These are phyloP conservation scores for Phaseolus lunatus DNA, from an alignment of 306 rosid genomes.

Conservation along the genomic window DNA sequence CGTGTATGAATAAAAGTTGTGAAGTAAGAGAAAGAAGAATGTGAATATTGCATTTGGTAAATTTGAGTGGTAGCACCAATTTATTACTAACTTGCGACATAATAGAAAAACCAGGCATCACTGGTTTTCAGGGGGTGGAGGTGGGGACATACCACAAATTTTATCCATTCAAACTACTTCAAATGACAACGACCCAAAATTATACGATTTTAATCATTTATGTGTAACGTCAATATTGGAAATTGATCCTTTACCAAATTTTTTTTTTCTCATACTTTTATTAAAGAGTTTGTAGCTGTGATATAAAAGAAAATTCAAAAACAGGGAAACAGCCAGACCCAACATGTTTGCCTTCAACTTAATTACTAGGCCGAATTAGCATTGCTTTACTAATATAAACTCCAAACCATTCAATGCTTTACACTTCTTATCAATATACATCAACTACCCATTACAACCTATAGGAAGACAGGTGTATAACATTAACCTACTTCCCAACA, in stretches of 20 bases:
- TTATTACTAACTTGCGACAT: not conserved
- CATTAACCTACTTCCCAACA: not conserved
- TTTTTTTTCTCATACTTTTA: not conserved
- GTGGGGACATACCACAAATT: constrained; percentile 4
- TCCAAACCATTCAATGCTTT: not conserved
- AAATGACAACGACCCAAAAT: constrained; percentile 22
- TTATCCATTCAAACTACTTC: not conserved
- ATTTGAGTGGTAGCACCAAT: too few species aligned
- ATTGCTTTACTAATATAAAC: constrained; percentile 25
- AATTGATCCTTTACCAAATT: constrained; percentile 5
- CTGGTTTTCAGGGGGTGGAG: not conserved
- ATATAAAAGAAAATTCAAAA: not conserved
- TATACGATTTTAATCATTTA: constrained; percentile 16
- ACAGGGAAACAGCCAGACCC: not conserved
- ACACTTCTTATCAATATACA: not conserved
- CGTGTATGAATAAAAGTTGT: not conserved
- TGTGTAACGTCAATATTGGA: not conserved
- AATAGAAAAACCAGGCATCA: not conserved
- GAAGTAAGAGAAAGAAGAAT: too few species aligned
- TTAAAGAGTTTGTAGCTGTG: not conserved
- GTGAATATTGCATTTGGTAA: too few species aligned
- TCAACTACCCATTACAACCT: constrained; percentile 31
- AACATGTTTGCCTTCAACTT: not conserved
- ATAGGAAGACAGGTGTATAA: constrained; percentile 4
- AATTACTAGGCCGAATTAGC: not conserved